Percentiles rank a stretch among this genome's conserved stretches.
Conservation (phyloP, 1,284 basidiomycete species). For the Austroboletus niveus region DNA sequence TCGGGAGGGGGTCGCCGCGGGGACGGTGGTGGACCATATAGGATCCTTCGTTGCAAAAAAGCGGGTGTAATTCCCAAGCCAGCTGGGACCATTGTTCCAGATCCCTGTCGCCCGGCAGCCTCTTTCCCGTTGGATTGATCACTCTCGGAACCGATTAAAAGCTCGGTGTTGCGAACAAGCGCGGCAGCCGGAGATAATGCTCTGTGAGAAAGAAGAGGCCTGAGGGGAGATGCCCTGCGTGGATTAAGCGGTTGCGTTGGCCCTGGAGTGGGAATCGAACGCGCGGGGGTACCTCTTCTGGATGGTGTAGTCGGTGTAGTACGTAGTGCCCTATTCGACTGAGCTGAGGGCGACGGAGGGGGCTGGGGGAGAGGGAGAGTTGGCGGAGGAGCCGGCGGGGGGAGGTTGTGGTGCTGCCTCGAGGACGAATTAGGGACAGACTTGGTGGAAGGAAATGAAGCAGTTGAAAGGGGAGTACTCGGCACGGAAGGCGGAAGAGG, state of each 20-base stretch:
- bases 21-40: constrained; percentile 23
- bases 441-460: constrained; percentile 13
- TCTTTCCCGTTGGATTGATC: constrained; percentile 12
- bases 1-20: constrained; percentile 31
- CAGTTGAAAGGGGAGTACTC: constrained; percentile 21
- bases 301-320: constrained; percentile 4
- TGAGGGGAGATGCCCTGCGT: constrained; percentile 22
- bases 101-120: constrained; percentile 8
- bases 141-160: neutral
- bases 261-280: constrained; percentile 14
- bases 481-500: constrained; percentile 21
- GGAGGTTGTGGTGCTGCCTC: constrained; percentile 30
- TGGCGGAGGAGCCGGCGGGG: constrained; percentile 31
- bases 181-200: neutral
- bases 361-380: constrained; percentile 31
- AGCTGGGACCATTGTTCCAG: constrained; percentile 1
- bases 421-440: constrained; percentile 13
- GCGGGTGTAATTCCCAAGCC: constrained; percentile 19
- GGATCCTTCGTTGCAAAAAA: constrained; percentile 32
- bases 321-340: neutral
- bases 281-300: constrained; percentile 13
- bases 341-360: constrained; percentile 17
- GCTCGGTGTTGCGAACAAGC: constrained; percentile 6
- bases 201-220: constrained; percentile 23
- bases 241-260: constrained; percentile 17